Evolutionary conservation across 2,329 filamentous ascomycete species (phyloP), one percentile per base, ranked within the genome.

Genomic region (Nigrospora sphaerica): DNA sequence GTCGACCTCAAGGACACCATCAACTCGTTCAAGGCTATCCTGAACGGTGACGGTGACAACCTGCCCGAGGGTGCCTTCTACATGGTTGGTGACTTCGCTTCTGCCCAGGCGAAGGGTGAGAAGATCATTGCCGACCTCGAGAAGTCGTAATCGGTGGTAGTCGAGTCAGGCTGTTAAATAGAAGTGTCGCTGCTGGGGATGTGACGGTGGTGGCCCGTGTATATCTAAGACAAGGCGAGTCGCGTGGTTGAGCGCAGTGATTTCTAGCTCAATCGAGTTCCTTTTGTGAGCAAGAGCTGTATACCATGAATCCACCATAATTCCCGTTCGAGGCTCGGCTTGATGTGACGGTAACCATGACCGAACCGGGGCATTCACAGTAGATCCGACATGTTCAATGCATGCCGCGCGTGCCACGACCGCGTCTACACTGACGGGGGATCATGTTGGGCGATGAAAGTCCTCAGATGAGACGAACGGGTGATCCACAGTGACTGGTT

Each of bases 1-100:
- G 93, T 98, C 64, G 90, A 96, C 74, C 80, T 98, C 61, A 97
- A 98, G 88, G 90, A 95, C 73, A 98, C 93, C 70, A 96, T 98
- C 67, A 70, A 77, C 66, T 95, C 87, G 51, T 98, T 98, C 88
- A 95, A 97, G 88, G 82, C 88, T 63, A 97, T 96, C 72, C 84
- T 96, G 66, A 81, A 77, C 68, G 93, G 93, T 70, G 92, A 97
- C 78, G 88, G 87, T 79, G 93, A 98, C 70, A 85, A 88, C 75
- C 81, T 98, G 57, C 93, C 93, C 58, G 93, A 97, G 77, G 84
- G 85, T 84, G 85, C 76, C 69, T 78, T 95, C 85, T 96, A 95
- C 86, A 95, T 95, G 91, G 91, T 97, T 71, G 93, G 93, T 70
- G 87, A 95, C 79, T 84, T 97, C 62, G 88, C 88, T 62, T 90